Conservation (phyloP, 305 asterid genomes). For the Plantago lanceolata region DNA sequence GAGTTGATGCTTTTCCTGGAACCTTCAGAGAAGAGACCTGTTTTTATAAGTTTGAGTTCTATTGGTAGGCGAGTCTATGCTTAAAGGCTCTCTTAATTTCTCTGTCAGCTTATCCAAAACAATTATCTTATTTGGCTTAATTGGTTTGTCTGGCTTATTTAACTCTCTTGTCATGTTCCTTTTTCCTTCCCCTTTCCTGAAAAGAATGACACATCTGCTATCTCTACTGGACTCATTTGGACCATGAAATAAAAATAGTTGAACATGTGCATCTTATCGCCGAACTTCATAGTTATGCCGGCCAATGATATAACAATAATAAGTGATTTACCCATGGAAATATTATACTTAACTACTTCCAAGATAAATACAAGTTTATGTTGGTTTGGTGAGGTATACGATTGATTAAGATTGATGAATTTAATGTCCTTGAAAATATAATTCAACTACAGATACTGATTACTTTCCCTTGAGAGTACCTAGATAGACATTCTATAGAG, state of each 20-base stretch:
- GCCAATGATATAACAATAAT: conserved; percentile 6
- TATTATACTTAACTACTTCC: neutral
- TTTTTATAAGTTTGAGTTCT: conserved; percentile 83
- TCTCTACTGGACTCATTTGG: neutral
- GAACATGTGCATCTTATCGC: conserved; percentile 7
- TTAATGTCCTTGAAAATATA: neutral
- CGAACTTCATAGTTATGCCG: conserved; percentile 7
- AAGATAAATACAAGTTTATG: conserved; percentile 1
- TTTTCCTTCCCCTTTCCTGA: conserved; percentile 5
- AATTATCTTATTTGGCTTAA: neutral
- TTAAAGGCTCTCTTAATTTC: conserved; percentile 14
- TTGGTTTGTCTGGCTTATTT: conserved; percentile 6
- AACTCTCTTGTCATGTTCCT: neutral
- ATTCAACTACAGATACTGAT: neutral
- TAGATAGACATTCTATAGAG: neutral
- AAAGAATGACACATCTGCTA: conserved; percentile 18
- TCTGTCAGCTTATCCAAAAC: neutral
- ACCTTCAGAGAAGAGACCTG: conserved; percentile 47
- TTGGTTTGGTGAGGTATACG: conserved; percentile 10
- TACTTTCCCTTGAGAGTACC: too few species aligned
- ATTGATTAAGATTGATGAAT: neutral
- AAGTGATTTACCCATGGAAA: conserved; percentile 12
- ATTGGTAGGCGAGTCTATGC: conserved; percentile 67
- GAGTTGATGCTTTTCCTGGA: conserved; percentile 47
- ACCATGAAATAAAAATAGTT: neutral